A percentile compares a stretch with the other conserved stretches of the same genome.
Conservation (phyloP, 2,329 filamentous ascomycete species). For the Plenodomus biglobosus region DNA sequence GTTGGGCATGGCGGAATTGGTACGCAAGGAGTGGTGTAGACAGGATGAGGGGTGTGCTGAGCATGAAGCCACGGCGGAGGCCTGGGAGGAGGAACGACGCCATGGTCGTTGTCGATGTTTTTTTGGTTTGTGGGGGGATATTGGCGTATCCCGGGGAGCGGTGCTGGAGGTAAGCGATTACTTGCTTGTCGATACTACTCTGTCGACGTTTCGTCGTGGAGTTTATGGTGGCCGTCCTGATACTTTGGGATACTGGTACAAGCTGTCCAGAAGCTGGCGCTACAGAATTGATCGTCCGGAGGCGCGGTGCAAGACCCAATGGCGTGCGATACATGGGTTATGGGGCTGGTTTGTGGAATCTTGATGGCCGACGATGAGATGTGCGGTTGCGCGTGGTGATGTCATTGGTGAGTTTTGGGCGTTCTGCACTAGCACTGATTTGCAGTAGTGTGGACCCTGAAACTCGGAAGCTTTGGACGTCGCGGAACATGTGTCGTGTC, state of each 20-base stretch:
- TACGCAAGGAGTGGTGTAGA: constrained; percentile 36
- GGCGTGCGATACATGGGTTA: constrained; percentile 18
- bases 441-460: constrained; percentile 30
- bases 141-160: constrained; percentile 1
- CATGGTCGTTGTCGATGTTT: constrained; percentile 3
- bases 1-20: constrained; percentile 26
- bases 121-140: no score
- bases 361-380: constrained; percentile 5
- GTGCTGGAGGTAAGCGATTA: constrained; percentile 21
- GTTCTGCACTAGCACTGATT: background rate
- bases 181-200: constrained; percentile 15
- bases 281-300: background rate
- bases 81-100: constrained; percentile 48
- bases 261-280: background rate
- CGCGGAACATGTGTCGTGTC: constrained; percentile 7
- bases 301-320: constrained; percentile 8
- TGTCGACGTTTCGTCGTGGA: background rate
- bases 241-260: background rate
- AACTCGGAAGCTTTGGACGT: constrained; percentile 20
- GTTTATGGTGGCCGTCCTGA: constrained; percentile 3
- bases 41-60: constrained; percentile 42
- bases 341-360: constrained; percentile 3
- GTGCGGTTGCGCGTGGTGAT: constrained; percentile 28
- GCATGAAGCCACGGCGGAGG: constrained; percentile 42
- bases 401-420: constrained; percentile 33